phyloP scores from a whole-genome alignment of 2,329 filamentous ascomycete genomes.

The Cucurbitaria berberidis region DNA sequence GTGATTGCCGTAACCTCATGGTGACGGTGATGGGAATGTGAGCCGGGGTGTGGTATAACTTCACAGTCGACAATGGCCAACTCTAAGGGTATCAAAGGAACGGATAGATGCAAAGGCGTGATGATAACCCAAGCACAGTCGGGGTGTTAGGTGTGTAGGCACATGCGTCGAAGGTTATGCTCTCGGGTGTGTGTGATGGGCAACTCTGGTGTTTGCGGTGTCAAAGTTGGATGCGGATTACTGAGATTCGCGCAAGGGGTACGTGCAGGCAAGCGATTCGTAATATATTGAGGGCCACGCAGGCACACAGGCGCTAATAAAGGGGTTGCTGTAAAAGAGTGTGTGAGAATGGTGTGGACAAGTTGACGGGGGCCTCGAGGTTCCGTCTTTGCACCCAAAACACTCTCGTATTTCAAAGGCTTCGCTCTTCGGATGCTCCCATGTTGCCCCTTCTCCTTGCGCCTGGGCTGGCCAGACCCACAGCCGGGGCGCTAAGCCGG shows the following conservation, averaged over 20 bases:
- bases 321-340: slow-evolving; percentile 14
- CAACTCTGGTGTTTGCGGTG: background rate
- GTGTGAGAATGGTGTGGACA: slow-evolving; percentile 12
- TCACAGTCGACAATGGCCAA: slow-evolving; percentile 1
- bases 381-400: slow-evolving; percentile 17
- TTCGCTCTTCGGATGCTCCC: slow-evolving; percentile 8
- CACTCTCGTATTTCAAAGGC: slow-evolving; percentile 20
- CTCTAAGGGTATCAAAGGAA: background rate
- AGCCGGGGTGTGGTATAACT: slow-evolving; percentile 7
- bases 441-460: slow-evolving; percentile 34
- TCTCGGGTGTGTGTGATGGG: background rate
- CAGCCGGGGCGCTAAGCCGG: slow-evolving; percentile 3
- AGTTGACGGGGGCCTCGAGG: slow-evolving; percentile 8
- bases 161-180: background rate
- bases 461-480: slow-evolving; percentile 2
- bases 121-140: background rate
- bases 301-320: slow-evolving; percentile 19
- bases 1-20: slow-evolving; percentile 66
- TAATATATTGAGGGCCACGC: slow-evolving; percentile 19
- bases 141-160: background rate
- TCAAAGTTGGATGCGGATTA: slow-evolving; percentile 6
- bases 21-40: slow-evolving; percentile 24
- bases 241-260: slow-evolving; percentile 38
- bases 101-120: slow-evolving; percentile 1
- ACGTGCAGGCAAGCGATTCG: slow-evolving; percentile 26